Base-by-base conservation (phyloP, 2,329 filamentous ascomycete genomes). In the Orbilia ellipsospora region DNA sequence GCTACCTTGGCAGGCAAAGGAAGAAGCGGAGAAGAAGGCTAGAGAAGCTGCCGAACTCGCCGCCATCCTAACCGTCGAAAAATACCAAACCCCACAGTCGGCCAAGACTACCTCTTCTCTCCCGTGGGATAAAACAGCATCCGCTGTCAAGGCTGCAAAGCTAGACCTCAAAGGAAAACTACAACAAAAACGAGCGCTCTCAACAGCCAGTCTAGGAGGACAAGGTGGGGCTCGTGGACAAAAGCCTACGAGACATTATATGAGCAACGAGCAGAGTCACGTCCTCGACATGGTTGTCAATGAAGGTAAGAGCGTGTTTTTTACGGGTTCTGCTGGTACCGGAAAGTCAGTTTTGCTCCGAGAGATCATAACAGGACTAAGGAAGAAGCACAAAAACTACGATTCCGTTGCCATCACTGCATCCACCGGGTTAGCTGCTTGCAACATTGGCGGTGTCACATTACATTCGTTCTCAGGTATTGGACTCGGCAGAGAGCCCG, bases 291-390 rank as follows among this genome's bases (percentile, higher is more conserved):
- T 97, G 18, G 94, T 99, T 8, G 87, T 93, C 6, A 88, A 95
- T 20, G 85, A 92, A 77, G 88, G 88, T 73, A 90, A 93, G 82
- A 98, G 94, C 79, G 94, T 97, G 1, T 99, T 99, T 84, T 99
- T 99, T 82, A 99, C 95, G 0, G 95, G 95, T 79, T 96, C 95
- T 73, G 95, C 95, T 70, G 85, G 89, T 85, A 97, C 95, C 3
- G 95, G 95, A 82, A 99, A 99, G 85, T 99, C 95, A 0, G 94
- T 99, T 2, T 84, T 99, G 69, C 93, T 99, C 87, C 88, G 94
- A 77, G 90, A 96, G 78, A 97, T 98, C 75, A 98, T 99, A 79
- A 84, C 87, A 4, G 89, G 91, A 2, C 81, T 99, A 60, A 91
- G 91, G 74, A 88, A 88, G 77, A 97, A 96, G 80, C 91, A 90